phyloP scores from a whole-genome alignment of 2,329 filamentous ascomycete genomes.

The Trichoderma sp. region DNA sequence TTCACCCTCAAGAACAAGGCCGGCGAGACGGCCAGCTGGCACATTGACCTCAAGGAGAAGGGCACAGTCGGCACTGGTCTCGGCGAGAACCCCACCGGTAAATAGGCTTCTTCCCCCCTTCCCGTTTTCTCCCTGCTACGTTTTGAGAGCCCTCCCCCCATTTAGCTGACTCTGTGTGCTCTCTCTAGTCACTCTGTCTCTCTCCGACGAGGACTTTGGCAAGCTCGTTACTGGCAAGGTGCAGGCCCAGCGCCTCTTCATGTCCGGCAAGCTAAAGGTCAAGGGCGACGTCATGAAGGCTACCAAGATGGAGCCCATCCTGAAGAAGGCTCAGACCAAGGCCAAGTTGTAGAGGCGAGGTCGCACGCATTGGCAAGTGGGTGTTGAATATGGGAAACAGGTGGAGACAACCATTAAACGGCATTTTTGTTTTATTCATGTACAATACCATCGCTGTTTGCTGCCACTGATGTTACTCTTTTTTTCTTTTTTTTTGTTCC shows the following conservation, averaged over 20 bases:
- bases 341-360: constrained; percentile 67
- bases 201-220: constrained; percentile 83
- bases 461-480: background rate
- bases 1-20: constrained; percentile 88
- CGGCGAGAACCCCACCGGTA: constrained; percentile 80
- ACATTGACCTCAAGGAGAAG: constrained; percentile 91
- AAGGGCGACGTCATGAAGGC: constrained; percentile 99
- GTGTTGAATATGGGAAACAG: background rate
- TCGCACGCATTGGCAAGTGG: background rate
- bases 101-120: constrained; percentile 27
- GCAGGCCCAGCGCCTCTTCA: constrained; percentile 93
- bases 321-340: constrained; percentile 82
- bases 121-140: constrained; percentile 21
- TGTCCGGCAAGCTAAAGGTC: constrained; percentile 98
- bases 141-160: background rate
- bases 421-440: constrained; percentile 6
- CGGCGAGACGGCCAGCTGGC: constrained; percentile 81
- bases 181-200: constrained; percentile 71
- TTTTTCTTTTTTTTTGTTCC: background rate
- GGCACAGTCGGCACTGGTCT: constrained; percentile 77
- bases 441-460: constrained; percentile 16
- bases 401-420: background rate
- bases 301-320: constrained; percentile 89
- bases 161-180: background rate
- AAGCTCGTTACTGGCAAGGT: constrained; percentile 81